Base-by-base conservation (phyloP, 2,329 filamentous ascomycete genomes). In the Sporothrix pallida region DNA sequence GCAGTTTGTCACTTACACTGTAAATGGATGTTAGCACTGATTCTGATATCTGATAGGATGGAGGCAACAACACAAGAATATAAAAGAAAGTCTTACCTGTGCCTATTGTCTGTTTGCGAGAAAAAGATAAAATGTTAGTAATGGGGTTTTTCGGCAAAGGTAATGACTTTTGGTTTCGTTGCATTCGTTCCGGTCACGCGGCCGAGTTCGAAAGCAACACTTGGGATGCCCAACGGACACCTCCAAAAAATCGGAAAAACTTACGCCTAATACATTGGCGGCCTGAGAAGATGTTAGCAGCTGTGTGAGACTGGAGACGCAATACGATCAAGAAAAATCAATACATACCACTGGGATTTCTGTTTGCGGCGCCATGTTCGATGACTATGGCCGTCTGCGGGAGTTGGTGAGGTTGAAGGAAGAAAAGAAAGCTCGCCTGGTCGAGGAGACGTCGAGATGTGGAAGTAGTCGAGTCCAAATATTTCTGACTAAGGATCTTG, bases 181-280 rank as follows among this genome's bases (percentile, higher is more conserved):
- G 13, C 17, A 5, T 67, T 20, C 12, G 62, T 48, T 23, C 17
- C 37, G 12, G 20, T 9, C 20, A 63, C 46, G 17, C n/a, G 31
- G 10, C 37, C 52, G n/a, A 46, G 2, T 31, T 58, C 23, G 6
- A 48, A 17, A 62, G 70, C 71, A 72, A 58, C 58, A 65, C 67
- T 26, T 2, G 2, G 2, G 2, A 20, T 46, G 23, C 26, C 23
- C 15, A 4, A 31, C 8, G 20, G 31, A 37, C 31, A 3, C 31
- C 31, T 37, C 31, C 31, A 37, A 23, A 9, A 52, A 37, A 52
- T 20, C n/a, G 20, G 50, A 56, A 13, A 63, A 68, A 81, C 82
- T 78, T 78, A 83, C 82, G 70, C 83, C 83, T 6, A 84, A 75
- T 1, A 84, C 81, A 75, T 80, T 83, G 67, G 83, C 82, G 0